Evolutionary conservation across 345 rosid genomes (phyloP).

Genomic region (Luvunga scandens): DNA sequence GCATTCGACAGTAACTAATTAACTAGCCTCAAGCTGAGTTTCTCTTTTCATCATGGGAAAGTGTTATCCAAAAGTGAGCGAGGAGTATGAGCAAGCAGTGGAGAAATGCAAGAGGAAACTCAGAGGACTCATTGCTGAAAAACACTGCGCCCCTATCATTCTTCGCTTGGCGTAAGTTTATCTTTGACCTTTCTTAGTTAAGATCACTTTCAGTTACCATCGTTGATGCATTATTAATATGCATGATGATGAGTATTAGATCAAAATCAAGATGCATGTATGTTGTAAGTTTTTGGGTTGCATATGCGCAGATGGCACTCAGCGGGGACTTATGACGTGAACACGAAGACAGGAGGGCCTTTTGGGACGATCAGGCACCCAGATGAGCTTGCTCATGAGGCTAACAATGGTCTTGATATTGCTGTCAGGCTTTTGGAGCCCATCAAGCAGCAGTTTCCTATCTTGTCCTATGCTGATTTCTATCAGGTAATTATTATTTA

Average conservation of each 20-base stretch:
- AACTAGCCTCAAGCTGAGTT: neutral
- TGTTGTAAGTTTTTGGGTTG: too few species aligned
- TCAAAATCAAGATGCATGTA: too few species aligned
- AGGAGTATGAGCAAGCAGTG: conserved; percentile 66
- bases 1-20: neutral
- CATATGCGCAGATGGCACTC: conserved; percentile 74
- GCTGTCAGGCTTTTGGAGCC: conserved; percentile 76
- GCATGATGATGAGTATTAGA: too few species aligned
- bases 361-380: conserved; percentile 80
- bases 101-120: conserved; percentile 74
- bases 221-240: too few species aligned
- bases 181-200: neutral
- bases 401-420: conserved; percentile 90
- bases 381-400: conserved; percentile 65
- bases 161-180: conserved; percentile 73
- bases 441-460: conserved; percentile 66
- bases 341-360: conserved; percentile 81
- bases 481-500: conserved; percentile 47
- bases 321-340: conserved; percentile 77
- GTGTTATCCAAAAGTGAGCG: conserved; percentile 66
- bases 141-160: conserved; percentile 80
- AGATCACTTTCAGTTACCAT: too few species aligned
- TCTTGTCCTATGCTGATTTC: conserved; percentile 72
- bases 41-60: conserved; percentile 32
- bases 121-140: conserved; percentile 77